Evolutionary conservation across 768 basidiomycete species (phyloP).

Genomic region (Coprinopsis cinerea): DNA sequence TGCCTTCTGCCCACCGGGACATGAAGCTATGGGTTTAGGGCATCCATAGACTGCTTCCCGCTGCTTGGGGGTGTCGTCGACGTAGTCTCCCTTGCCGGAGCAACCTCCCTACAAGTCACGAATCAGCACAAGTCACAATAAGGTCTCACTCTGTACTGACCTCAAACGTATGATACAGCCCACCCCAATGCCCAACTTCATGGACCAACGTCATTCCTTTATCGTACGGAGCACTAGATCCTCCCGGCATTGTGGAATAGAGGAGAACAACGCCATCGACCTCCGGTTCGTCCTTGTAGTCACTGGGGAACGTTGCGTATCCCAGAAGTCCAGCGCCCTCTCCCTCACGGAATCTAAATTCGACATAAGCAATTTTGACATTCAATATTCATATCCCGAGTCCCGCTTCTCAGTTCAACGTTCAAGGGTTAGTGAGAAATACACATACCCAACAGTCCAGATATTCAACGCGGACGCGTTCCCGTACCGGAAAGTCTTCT

Average conservation of each 20-base stretch:
- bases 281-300: constrained; percentile 28
- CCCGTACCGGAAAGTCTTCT: constrained; percentile 35
- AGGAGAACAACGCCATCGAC: constrained; percentile 45
- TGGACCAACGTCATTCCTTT: constrained; percentile 43
- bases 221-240: constrained; percentile 34
- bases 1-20: constrained; percentile 14
- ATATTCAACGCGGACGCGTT: constrained; percentile 38
- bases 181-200: constrained; percentile 52
- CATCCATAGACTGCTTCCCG: constrained; percentile 28
- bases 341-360: constrained; percentile 22
- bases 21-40: constrained; percentile 21
- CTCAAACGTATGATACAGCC: constrained; percentile 55
- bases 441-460: constrained; percentile 41
- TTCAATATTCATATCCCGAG: not conserved
- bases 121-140: not conserved
- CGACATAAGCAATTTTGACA: not conserved
- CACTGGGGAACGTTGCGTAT: constrained; percentile 40
- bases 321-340: constrained; percentile 33
- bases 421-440: not conserved
- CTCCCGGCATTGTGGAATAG: constrained; percentile 35
- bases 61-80: constrained; percentile 36
- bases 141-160: not conserved
- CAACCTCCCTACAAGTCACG: constrained; percentile 32
- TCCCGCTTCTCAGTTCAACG: not conserved
- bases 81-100: constrained; percentile 29